Percentiles rank a stretch among this genome's conserved stretches.
Evolutionary conservation across 2,329 filamentous ascomycete genomes (phyloP).

Genomic region (Gliomastix tumulicola): DNA sequence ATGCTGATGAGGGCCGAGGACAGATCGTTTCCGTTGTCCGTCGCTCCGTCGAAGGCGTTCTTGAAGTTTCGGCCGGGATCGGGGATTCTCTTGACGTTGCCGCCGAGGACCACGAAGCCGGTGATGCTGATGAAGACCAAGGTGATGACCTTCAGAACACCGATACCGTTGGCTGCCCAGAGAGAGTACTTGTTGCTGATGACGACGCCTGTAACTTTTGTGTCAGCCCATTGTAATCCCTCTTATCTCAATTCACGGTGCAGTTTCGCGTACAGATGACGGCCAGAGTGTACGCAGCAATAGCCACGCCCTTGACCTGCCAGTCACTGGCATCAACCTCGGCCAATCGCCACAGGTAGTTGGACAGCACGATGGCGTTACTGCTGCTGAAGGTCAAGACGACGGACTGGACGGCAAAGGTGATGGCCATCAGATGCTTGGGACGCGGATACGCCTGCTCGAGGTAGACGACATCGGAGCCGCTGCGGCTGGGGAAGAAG

Average conservation of each 20-base stretch:
- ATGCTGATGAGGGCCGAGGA: conserved; percentile 48
- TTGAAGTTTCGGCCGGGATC: conserved; percentile 26
- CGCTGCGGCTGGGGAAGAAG: conserved; percentile 61
- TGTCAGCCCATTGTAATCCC: neutral
- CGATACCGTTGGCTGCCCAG: conserved; percentile 47
- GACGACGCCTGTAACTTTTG: conserved; percentile 29
- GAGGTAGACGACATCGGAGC: conserved; percentile 60
- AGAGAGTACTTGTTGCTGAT: conserved; percentile 52
- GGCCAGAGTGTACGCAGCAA: conserved; percentile 56
- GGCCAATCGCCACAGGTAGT: conserved; percentile 54
- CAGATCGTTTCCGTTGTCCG: conserved; percentile 25
- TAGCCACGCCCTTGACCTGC: conserved; percentile 60
- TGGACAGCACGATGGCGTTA: conserved; percentile 57
- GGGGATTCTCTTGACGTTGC: conserved; percentile 18
- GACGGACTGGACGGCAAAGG: conserved; percentile 58
- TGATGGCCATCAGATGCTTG: conserved; percentile 55
- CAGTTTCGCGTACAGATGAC: conserved; percentile 36
- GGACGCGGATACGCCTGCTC: conserved; percentile 62
- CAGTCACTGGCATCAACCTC: conserved; percentile 45
- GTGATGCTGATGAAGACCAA: conserved; percentile 56
- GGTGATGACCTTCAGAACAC: conserved; percentile 52
- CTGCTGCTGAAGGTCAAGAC: conserved; percentile 59
- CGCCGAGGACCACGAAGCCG: conserved; percentile 52
- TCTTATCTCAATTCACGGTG: neutral
- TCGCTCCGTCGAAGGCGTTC: conserved; percentile 24